Percentiles rank a stretch among this genome's conserved stretches.
Conservation (phyloP, 441 rosid genomes). For the Erodium moschatum region DNA sequence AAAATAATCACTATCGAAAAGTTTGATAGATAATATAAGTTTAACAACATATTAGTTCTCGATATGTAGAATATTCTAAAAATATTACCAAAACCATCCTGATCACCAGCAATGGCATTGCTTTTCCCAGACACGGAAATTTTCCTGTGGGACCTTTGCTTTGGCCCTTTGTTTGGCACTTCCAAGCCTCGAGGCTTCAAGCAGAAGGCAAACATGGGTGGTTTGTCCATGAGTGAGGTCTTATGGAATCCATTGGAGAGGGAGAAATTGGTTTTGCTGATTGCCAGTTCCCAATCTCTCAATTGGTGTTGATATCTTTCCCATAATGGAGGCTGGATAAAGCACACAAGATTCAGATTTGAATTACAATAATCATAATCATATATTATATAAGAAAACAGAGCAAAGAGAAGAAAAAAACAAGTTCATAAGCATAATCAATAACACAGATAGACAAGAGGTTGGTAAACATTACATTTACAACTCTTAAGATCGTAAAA, state of each 20-base stretch:
- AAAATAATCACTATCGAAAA: slow-evolving; percentile 17
- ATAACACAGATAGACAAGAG: not conserved
- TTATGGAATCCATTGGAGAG: slow-evolving; percentile 44
- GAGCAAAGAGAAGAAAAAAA: not conserved
- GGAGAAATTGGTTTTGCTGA: slow-evolving; percentile 36
- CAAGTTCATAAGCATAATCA: not conserved
- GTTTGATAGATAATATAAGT: not conserved
- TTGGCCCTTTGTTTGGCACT: slow-evolving; percentile 76
- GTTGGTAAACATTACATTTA: not conserved
- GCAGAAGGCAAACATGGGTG: slow-evolving; percentile 89
- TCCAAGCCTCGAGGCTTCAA: slow-evolving; percentile 95
- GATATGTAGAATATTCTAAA: slow-evolving; percentile 9
- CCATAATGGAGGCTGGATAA: slow-evolving; percentile 75
- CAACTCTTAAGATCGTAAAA: not conserved
- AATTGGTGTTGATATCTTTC: slow-evolving; percentile 69
- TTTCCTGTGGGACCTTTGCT: slow-evolving; percentile 71
- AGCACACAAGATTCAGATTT: slow-evolving; percentile 11
- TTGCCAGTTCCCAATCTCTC: slow-evolving; percentile 65
- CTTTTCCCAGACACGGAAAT: slow-evolving; percentile 52
- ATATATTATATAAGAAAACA: not conserved
- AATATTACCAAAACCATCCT: slow-evolving; percentile 40
- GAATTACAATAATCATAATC: not conserved
- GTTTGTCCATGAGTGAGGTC: slow-evolving; percentile 50
- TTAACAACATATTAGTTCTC: not conserved
- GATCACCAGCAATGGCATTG: slow-evolving; percentile 41